A percentile compares a stretch with the other conserved stretches of the same genome.
phyloP scores from a whole-genome alignment of 1,284 basidiomycete genomes.

The Gomphus sp. region DNA sequence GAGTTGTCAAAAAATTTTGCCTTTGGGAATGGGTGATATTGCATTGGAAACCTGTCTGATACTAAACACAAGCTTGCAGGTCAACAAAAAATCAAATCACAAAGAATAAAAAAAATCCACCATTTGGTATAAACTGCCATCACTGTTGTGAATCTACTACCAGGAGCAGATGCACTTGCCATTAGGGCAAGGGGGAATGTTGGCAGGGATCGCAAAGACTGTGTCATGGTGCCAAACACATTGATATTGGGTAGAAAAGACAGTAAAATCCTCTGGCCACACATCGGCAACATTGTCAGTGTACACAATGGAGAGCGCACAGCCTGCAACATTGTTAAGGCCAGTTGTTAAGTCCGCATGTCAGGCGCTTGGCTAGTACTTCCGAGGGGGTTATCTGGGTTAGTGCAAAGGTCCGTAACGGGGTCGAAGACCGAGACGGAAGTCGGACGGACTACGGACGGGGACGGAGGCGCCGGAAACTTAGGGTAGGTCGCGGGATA shows the following conservation, averaged over 20 bases:
- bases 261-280: slow-evolving; percentile 54
- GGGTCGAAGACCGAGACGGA: no score
- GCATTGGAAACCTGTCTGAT: slow-evolving; percentile 73
- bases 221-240: slow-evolving; percentile 64
- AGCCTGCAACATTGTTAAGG: slow-evolving; percentile 49
- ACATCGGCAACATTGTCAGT: slow-evolving; percentile 43
- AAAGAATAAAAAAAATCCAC: background rate
- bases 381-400: no score
- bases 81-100: background rate
- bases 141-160: slow-evolving; percentile 54
- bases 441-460: no score
- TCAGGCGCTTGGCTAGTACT: no score
- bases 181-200: slow-evolving; percentile 58
- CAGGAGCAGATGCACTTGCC: slow-evolving; percentile 62
- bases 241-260: slow-evolving; percentile 68
- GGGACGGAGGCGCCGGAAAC: no score
- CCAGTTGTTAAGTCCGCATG: no score
- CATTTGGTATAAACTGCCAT: slow-evolving; percentile 10
- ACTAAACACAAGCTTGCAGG: slow-evolving; percentile 20
- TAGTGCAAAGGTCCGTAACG: no score
- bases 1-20: slow-evolving; percentile 31
- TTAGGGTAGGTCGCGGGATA: no score
- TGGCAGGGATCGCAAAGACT: slow-evolving; percentile 51
- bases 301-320: slow-evolving; percentile 64
- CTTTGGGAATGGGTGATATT: slow-evolving; percentile 39